Evolutionary conservation across 768 basidiomycete species (phyloP).

Genomic region (Tricholoma bakamatsutake): DNA sequence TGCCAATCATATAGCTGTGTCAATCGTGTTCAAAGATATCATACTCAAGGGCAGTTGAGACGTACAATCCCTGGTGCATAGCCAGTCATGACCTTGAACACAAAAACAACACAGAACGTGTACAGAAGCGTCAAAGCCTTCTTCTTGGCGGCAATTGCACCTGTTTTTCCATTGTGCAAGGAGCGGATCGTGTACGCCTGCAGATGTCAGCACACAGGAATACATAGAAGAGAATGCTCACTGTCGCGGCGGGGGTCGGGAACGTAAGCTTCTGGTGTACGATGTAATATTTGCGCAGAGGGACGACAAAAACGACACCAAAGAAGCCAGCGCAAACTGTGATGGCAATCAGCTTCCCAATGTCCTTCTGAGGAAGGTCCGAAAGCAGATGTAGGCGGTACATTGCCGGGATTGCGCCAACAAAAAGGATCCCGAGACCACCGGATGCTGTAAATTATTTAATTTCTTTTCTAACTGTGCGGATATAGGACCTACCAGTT

Average conservation of each 20-base stretch:
- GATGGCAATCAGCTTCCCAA: constrained; percentile 51
- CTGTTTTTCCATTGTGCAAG: constrained; percentile 45
- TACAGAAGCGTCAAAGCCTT: constrained; percentile 47
- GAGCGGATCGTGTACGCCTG: constrained; percentile 60
- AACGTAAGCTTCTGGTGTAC: constrained; percentile 58
- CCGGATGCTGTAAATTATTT: constrained; percentile 36
- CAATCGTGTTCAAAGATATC: not conserved
- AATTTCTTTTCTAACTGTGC: constrained; percentile 1
- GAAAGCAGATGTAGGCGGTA: constrained; percentile 48
- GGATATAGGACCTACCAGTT: constrained; percentile 28
- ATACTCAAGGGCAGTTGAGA: constrained; percentile 2
- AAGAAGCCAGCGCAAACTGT: constrained; percentile 52
- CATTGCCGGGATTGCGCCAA: constrained; percentile 55
- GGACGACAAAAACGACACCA: constrained; percentile 63
- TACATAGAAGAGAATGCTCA: constrained; percentile 15
- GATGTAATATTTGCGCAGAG: constrained; percentile 56
- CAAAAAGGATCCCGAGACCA: constrained; percentile 54
- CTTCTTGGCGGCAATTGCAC: constrained; percentile 46
- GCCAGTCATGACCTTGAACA: constrained; percentile 47
- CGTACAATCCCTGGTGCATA: constrained; percentile 56
- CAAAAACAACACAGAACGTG: constrained; percentile 41
- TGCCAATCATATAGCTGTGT: constrained; percentile 59
- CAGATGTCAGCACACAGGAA: not conserved
- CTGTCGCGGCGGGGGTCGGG: constrained; percentile 60
- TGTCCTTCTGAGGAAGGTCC: constrained; percentile 39